phyloP scores from a whole-genome alignment of 768 basidiomycete genomes.

The Rubroboletus satanas region DNA sequence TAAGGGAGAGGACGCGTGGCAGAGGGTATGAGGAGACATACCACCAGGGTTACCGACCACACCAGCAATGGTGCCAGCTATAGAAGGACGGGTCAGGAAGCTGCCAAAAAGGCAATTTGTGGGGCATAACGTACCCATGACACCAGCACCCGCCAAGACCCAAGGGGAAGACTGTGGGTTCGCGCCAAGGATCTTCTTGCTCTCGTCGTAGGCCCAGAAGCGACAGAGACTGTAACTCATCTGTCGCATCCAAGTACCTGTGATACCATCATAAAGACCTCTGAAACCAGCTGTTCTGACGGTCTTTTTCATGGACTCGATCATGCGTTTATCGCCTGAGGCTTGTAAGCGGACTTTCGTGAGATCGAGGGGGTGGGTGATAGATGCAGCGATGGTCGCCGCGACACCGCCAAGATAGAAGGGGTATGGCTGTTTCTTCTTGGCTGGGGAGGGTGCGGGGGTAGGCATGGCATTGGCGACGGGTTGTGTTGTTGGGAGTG shows the following conservation, averaged over 20 bases:
- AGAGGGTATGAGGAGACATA: constrained; percentile 32
- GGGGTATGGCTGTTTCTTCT: constrained; percentile 71
- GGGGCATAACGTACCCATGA: constrained; percentile 63
- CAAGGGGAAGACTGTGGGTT: constrained; percentile 66
- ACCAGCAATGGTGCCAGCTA: constrained; percentile 84
- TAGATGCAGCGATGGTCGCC: constrained; percentile 83
- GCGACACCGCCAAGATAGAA: constrained; percentile 88
- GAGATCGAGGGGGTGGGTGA: constrained; percentile 84
- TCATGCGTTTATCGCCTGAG: constrained; percentile 89
- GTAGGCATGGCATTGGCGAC: constrained; percentile 5
- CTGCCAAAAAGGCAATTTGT: background rate
- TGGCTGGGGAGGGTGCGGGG: constrained; percentile 5
- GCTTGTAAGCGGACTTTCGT: constrained; percentile 92
- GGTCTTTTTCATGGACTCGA: constrained; percentile 79
- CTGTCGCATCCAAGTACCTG: constrained; percentile 86
- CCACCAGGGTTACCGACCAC: constrained; percentile 87
- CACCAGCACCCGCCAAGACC: constrained; percentile 77
- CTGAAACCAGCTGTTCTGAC: constrained; percentile 66
- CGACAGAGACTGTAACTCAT: constrained; percentile 90
- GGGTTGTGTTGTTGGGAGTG: constrained; percentile 6
- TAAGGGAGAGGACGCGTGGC: background rate
- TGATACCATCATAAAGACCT: constrained; percentile 83
- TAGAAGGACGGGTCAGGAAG: constrained; percentile 23
- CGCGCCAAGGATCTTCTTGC: constrained; percentile 77
- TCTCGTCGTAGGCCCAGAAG: constrained; percentile 93